Conservation (phyloP, 176 grass and related monocot species). For the Lolium multiflorum region DNA sequence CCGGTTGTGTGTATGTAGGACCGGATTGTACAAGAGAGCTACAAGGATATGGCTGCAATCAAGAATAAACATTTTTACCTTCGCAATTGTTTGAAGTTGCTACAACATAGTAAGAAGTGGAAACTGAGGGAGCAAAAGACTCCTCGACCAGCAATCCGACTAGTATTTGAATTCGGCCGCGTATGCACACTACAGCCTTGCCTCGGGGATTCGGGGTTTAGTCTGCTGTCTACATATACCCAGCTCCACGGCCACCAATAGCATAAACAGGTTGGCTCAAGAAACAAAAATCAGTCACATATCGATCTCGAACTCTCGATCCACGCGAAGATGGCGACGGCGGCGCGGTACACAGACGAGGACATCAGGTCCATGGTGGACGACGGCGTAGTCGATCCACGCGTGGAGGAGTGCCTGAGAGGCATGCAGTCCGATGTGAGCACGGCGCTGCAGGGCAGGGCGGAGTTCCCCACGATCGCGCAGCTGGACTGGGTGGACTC, state of each 20-base stretch:
- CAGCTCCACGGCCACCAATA: background rate
- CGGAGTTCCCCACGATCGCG: conserved; percentile 20
- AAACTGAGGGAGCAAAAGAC: too few species aligned
- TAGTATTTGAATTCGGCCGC: background rate
- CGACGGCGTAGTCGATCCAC: background rate
- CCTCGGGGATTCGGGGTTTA: too few species aligned
- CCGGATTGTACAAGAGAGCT: too few species aligned
- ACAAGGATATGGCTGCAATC: too few species aligned
- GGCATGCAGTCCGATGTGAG: background rate
- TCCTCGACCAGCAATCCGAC: background rate
- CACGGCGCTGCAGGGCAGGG: background rate
- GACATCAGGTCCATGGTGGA: conserved; percentile 4
- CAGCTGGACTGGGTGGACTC: conserved; percentile 1
- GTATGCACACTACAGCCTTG: too few species aligned
- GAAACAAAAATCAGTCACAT: background rate
- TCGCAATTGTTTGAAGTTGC: too few species aligned
- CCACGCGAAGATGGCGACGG: background rate
- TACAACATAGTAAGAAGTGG: too few species aligned
- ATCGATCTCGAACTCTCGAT: background rate
- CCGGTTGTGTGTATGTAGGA: too few species aligned
- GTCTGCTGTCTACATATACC: background rate
- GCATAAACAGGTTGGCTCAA: background rate
- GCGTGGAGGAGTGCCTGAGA: background rate
- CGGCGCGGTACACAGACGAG: background rate
- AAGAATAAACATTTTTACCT: too few species aligned